Percentiles rank a stretch among this genome's conserved stretches.
These are phyloP conservation scores for Nakazawaea populi DNA, from an alignment of 805 yeast genomes.

Conservation along the genomic window DNA sequence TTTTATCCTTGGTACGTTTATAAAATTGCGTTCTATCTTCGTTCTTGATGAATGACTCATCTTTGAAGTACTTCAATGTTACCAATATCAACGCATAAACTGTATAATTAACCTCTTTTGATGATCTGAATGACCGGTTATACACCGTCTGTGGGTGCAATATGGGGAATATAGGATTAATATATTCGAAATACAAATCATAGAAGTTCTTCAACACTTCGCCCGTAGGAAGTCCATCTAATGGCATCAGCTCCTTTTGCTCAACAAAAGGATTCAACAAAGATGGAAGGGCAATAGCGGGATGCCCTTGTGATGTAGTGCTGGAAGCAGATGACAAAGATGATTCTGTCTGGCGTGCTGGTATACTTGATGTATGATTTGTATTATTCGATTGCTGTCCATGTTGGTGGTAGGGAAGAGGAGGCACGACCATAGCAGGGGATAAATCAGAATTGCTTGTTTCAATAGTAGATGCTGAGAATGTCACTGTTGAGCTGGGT, in stretches of 20 bases:
- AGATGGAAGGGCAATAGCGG: background rate
- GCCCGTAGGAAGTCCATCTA: background rate
- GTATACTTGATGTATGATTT: background rate
- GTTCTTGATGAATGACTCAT: background rate
- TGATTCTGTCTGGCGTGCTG: background rate
- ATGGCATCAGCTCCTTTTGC: background rate
- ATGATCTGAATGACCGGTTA: conserved; percentile 2
- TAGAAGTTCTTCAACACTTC: background rate
- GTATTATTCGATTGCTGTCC: background rate
- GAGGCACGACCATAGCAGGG: conserved; percentile 1
- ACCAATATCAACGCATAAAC: conserved; percentile 16
- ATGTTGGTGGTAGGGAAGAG: background rate
- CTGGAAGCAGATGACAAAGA: background rate
- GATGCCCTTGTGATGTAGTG: background rate
- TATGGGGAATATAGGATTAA: conserved; percentile 14
- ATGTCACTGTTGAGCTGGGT: background rate
- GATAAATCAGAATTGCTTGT: background rate
- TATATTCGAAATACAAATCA: conserved; percentile 2
- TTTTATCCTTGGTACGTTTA: conserved; percentile 13
- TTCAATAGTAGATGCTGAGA: background rate
- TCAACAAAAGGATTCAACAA: conserved; percentile 1
- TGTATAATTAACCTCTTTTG: background rate
- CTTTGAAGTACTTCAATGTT: conserved; percentile 12
- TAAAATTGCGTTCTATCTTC: conserved; percentile 6
- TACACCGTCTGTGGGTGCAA: conserved; percentile 12